These are phyloP conservation scores for Bretschneidera sinensis DNA, from an alignment of 345 rosid species.

Conservation along the genomic window DNA sequence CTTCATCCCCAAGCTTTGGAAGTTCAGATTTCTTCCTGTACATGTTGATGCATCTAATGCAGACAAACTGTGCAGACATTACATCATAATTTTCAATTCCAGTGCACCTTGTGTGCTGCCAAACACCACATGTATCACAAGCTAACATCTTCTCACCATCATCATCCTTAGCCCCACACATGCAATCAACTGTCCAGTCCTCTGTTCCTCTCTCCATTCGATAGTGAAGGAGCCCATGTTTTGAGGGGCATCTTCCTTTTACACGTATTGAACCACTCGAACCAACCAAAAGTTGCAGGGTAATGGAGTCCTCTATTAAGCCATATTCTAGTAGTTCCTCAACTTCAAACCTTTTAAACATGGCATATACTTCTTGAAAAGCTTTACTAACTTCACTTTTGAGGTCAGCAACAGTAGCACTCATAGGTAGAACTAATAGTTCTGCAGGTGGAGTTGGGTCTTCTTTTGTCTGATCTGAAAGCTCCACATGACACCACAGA, in stretches of 20 bases:
- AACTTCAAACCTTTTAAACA: conserved; percentile 55
- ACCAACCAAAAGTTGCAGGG: conserved; percentile 46
- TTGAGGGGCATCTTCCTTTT: conserved; percentile 45
- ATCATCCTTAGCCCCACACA: conserved; percentile 65
- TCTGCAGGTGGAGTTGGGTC: conserved; percentile 54
- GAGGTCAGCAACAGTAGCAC: conserved; percentile 53
- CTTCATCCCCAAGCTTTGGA: conserved; percentile 20
- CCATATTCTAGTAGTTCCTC: conserved; percentile 48
- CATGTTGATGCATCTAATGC: conserved; percentile 32
- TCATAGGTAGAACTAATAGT: conserved; percentile 41
- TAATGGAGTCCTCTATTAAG: conserved; percentile 37
- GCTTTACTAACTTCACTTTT: conserved; percentile 46
- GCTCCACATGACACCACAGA: conserved; percentile 47
- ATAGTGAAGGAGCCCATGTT: conserved; percentile 42
- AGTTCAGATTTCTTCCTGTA: conserved; percentile 20
- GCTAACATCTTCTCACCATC: conserved; percentile 79
- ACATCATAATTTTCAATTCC: conserved; percentile 48
- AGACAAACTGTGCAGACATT: conserved; percentile 41
- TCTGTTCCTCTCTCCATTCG: conserved; percentile 66
- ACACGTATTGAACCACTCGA: conserved; percentile 33
- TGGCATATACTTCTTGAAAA: conserved; percentile 63
- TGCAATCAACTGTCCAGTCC: conserved; percentile 64
- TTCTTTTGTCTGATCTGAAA: conserved; percentile 42
- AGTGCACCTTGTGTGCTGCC: conserved; percentile 75
- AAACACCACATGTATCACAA: conserved; percentile 60